phyloP scores from a whole-genome alignment of 768 basidiomycete species.

The Chalciporus pseudorubinellus region DNA sequence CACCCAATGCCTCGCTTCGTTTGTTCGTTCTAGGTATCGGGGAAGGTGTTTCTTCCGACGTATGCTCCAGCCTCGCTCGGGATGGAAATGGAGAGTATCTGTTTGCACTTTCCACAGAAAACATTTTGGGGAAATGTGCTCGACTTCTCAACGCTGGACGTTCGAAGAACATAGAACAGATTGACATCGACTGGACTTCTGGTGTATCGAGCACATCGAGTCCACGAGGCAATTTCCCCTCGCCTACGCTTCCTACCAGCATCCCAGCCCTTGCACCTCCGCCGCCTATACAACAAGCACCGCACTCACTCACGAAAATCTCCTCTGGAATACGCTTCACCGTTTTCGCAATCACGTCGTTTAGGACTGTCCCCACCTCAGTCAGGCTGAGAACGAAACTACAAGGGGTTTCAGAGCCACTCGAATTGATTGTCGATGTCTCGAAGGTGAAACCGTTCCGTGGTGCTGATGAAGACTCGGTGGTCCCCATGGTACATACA shows the following conservation, averaged over 20 bases:
- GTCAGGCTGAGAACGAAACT: constrained; percentile 29
- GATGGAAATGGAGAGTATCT: constrained; percentile 51
- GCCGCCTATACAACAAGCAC: constrained; percentile 34
- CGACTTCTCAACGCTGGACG: constrained; percentile 51
- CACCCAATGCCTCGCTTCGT: constrained; percentile 37
- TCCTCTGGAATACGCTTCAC: constrained; percentile 36
- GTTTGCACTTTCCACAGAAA: constrained; percentile 44
- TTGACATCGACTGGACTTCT: constrained; percentile 49
- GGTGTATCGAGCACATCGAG: not conserved
- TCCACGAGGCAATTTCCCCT: constrained; percentile 4
- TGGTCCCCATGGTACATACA: constrained; percentile 45
- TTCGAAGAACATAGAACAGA: constrained; percentile 43
- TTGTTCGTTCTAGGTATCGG: constrained; percentile 64
- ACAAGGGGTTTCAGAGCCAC: constrained; percentile 20
- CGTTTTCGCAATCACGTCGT: constrained; percentile 32
- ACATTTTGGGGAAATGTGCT: constrained; percentile 48
- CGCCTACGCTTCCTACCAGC: constrained; percentile 12
- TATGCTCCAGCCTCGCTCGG: constrained; percentile 53
- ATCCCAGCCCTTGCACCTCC: constrained; percentile 33
- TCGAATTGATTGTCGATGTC: constrained; percentile 22
- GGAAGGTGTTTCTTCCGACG: constrained; percentile 42
- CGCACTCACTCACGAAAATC: constrained; percentile 28
- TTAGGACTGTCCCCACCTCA: constrained; percentile 21
- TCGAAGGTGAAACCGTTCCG: constrained; percentile 26
- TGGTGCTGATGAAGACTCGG: constrained; percentile 8